Percentiles rank a stretch among this genome's conserved stretches.
Conservation (phyloP, 306 rosid species). For the Vigna reflexopilosa region DNA sequence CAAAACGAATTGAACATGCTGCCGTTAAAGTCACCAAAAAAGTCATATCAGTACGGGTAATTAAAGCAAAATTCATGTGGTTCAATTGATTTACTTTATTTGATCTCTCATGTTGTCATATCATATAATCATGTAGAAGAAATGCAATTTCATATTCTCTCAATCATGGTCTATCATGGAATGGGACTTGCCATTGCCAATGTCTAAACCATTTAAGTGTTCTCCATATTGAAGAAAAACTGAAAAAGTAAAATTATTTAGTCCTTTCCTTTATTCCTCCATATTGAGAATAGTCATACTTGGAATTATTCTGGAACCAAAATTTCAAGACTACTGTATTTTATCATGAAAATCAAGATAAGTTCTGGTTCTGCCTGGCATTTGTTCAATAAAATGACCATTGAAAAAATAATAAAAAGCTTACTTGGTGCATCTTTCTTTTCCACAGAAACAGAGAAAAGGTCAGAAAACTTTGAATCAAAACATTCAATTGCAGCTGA, state of each 20-base stretch:
- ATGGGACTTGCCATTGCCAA: slow-evolving; percentile 1
- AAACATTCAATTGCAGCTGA: slow-evolving; percentile 69
- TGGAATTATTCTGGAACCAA: no score
- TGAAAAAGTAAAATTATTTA: neutral
- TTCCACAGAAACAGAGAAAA: slow-evolving; percentile 43
- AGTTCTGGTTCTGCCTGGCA: slow-evolving; percentile 4
- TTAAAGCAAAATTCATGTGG: neutral
- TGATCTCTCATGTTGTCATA: neutral
- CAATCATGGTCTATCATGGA: slow-evolving; percentile 7
- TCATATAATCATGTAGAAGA: neutral
- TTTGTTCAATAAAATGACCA: slow-evolving; percentile 27
- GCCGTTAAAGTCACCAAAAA: slow-evolving; percentile 42
- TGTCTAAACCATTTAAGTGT: neutral
- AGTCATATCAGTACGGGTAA: slow-evolving; percentile 30
- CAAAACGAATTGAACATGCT: slow-evolving; percentile 75
- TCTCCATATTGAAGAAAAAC: slow-evolving; percentile 1
- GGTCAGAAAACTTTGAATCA: slow-evolving; percentile 60
- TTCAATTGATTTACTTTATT: slow-evolving; percentile 6
- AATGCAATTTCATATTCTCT: slow-evolving; percentile 18
- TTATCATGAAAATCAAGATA: slow-evolving; percentile 19
- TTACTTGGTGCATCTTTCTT: slow-evolving; percentile 66
- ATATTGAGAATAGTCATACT: no score
- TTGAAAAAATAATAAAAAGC: slow-evolving; percentile 39
- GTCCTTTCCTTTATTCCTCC: neutral
- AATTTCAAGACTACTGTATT: neutral